Conservation (phyloP, 1,284 basidiomycete genomes). For the Tilletia horrida region DNA sequence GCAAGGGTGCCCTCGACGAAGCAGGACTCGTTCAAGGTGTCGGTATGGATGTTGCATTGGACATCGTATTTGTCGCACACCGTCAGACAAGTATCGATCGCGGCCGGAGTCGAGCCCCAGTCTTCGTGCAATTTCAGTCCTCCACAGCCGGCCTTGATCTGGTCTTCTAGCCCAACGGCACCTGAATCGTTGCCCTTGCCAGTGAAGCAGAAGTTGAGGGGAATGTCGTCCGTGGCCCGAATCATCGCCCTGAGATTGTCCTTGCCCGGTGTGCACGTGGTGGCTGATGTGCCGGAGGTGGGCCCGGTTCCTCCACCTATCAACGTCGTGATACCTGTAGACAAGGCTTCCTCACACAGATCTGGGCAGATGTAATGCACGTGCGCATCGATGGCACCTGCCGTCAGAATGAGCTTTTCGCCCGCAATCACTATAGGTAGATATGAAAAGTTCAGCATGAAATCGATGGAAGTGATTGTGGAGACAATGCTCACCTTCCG, state of each 20-base stretch:
- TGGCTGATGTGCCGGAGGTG: constrained; percentile 82
- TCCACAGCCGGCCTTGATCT: constrained; percentile 80
- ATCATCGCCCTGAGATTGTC: constrained; percentile 50
- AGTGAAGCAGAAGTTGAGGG: constrained; percentile 87
- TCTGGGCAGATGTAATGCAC: constrained; percentile 82
- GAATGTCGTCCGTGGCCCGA: constrained; percentile 73
- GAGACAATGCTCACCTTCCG: constrained; percentile 17
- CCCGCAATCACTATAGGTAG: constrained; percentile 72
- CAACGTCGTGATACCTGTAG: constrained; percentile 58
- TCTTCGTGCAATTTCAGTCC: constrained; percentile 97
- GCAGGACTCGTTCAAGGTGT: constrained; percentile 67
- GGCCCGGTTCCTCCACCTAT: constrained; percentile 74
- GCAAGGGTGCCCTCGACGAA: constrained; percentile 90
- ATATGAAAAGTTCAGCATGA: neutral
- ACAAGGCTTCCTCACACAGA: constrained; percentile 64
- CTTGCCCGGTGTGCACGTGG: constrained; percentile 78
- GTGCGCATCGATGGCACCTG: constrained; percentile 88
- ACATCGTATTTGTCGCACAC: constrained; percentile 91
- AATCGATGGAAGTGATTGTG: neutral
- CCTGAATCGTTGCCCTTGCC: constrained; percentile 80
- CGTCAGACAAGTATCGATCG: constrained; percentile 72
- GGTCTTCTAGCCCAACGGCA: constrained; percentile 68
- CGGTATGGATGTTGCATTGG: constrained; percentile 96
- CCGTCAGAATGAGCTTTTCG: constrained; percentile 87
- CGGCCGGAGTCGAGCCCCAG: constrained; percentile 89